Percentiles rank a stretch among this genome's conserved stretches.
Conservation (phyloP, 495 filamentous ascomycete species). For the Rusavskia elegans region DNA sequence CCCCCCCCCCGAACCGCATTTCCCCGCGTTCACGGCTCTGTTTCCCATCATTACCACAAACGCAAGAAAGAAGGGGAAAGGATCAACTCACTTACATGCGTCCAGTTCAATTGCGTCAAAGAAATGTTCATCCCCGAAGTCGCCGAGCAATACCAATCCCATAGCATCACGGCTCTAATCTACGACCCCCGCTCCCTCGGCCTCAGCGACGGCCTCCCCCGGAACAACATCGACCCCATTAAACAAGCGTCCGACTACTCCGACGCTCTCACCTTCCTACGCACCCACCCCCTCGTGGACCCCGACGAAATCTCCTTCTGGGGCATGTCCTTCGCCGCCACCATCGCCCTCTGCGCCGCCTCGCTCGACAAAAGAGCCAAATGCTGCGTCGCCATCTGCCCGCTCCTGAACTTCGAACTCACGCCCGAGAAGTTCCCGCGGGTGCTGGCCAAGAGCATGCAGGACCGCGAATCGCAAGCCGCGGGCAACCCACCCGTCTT, state of each 20-base stretch:
- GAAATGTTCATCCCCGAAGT: conserved; percentile 21
- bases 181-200: too few species aligned
- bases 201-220: conserved; percentile 20
- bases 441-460: conserved; percentile 2
- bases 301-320: conserved; percentile 18
- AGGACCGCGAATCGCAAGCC: neutral
- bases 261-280: conserved; percentile 22
- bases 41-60: too few species aligned
- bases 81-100: too few species aligned
- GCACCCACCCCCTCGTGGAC: conserved; percentile 16
- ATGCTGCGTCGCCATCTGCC: conserved; percentile 14
- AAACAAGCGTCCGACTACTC: conserved; percentile 21
- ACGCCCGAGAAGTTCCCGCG: conserved; percentile 3
- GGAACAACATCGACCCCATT: conserved; percentile 24
- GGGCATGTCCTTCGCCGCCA: conserved; percentile 24
- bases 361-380: conserved; percentile 17
- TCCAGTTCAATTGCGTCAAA: conserved; percentile 29
- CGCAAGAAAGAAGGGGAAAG: too few species aligned
- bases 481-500: conserved; percentile 11
- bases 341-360: conserved; percentile 13
- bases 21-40: too few species aligned
- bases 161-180: conserved; percentile 16
- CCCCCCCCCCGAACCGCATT: too few species aligned
- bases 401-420: conserved; percentile 10
- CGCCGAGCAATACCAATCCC: conserved; percentile 22